Evolutionary conservation across 805 yeast genomes (phyloP).

Genomic region (Saccharomyces cerevisiae): DNA sequence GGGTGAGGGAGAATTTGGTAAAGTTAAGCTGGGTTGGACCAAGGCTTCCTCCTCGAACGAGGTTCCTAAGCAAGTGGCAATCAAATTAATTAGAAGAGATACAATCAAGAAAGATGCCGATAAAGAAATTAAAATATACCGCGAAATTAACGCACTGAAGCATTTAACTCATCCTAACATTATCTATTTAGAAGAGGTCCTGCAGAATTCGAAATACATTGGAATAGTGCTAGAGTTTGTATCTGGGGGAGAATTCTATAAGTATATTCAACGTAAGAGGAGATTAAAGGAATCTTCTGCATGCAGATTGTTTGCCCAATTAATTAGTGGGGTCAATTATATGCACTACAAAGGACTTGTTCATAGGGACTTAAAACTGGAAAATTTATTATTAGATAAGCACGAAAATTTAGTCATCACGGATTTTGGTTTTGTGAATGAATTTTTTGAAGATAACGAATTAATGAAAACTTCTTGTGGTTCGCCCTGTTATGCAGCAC

Average conservation of each 20-base stretch:
- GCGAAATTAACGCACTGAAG: slow-evolving; percentile 87
- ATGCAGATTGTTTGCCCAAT: slow-evolving; percentile 81
- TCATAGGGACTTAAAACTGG: slow-evolving; percentile 86
- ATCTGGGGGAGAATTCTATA: slow-evolving; percentile 94
- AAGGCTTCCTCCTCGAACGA: slow-evolving; percentile 51
- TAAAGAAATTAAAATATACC: slow-evolving; percentile 78
- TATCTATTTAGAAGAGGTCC: slow-evolving; percentile 81
- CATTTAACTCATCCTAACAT: slow-evolving; percentile 88
- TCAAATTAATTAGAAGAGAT: slow-evolving; percentile 82
- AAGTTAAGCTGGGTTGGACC: slow-evolving; percentile 94
- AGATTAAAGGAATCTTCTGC: slow-evolving; percentile 82
- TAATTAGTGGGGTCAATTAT: slow-evolving; percentile 89
- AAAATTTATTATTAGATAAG: slow-evolving; percentile 74
- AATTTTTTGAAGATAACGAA: slow-evolving; percentile 51
- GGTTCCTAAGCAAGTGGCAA: slow-evolving; percentile 76
- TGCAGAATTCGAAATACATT: slow-evolving; percentile 88
- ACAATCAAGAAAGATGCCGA: slow-evolving; percentile 80
- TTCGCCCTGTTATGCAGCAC: slow-evolving; percentile 98
- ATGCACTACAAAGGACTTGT: slow-evolving; percentile 88
- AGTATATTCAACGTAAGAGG: slow-evolving; percentile 79
- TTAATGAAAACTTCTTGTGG: slow-evolving; percentile 94
- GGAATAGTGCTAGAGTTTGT: slow-evolving; percentile 97
- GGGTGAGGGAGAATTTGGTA: slow-evolving; percentile 98
- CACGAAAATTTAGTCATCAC: slow-evolving; percentile 80
- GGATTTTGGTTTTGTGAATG: slow-evolving; percentile 93